A percentile compares a stretch with the other conserved stretches of the same genome.
These are phyloP conservation scores for Magnaporthiopsis poae DNA, from an alignment of 2,329 filamentous ascomycete species.

Conservation along the genomic window DNA sequence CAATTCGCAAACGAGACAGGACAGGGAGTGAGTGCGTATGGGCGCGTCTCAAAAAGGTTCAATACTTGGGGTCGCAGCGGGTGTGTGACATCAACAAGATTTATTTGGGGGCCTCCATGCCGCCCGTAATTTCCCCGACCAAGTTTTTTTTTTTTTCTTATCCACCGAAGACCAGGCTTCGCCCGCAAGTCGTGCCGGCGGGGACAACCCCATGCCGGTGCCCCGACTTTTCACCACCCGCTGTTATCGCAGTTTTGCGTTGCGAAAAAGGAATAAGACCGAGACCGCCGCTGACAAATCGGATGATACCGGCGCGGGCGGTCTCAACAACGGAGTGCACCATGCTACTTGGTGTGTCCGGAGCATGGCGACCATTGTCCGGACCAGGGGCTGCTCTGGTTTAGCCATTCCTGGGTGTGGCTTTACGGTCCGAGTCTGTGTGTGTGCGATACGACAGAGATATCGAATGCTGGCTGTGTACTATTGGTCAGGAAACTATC, in stretches of 20 bases:
- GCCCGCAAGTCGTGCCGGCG: not conserved
- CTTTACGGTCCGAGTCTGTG: too few relatives aligned
- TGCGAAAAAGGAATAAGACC: not conserved
- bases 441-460: too few relatives aligned
- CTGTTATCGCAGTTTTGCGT: too few relatives aligned
- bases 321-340: not conserved
- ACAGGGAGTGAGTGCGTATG: not conserved
- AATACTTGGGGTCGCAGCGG: not conserved
- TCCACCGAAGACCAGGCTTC: not conserved
- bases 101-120: not conserved
- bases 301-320: not conserved
- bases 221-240: not conserved
- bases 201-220: not conserved
- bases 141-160: not conserved
- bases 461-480: too few relatives aligned
- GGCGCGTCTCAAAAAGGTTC: not conserved
- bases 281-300: not conserved
- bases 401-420: not conserved
- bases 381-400: not conserved
- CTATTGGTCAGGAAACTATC: not conserved
- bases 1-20: not conserved
- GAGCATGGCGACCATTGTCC: not conserved
- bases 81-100: not conserved
- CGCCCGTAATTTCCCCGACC: not conserved
- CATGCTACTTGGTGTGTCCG: not conserved